phyloP scores from a whole-genome alignment of 2,329 filamentous ascomycete genomes.

The Trichoderma sp. region DNA sequence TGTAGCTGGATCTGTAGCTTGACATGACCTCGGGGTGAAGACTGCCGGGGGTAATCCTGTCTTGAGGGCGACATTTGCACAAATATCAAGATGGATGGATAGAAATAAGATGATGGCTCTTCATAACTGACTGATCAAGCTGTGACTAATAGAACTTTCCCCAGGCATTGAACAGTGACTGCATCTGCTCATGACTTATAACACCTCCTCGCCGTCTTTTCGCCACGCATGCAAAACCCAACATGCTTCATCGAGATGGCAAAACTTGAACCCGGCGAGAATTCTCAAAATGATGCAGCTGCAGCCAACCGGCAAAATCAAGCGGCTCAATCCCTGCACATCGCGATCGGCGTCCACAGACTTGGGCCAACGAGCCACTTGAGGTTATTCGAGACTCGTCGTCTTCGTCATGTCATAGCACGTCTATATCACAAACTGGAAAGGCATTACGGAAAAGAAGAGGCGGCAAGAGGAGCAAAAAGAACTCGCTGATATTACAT shows the following conservation, averaged over 20 bases:
- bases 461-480: not conserved
- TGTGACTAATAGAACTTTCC: not conserved
- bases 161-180: not conserved
- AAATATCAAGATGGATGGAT: not conserved
- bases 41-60: not conserved
- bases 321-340: constrained; percentile 15
- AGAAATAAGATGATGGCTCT: not conserved
- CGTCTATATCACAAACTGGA: not conserved
- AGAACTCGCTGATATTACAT: not conserved
- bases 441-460: not conserved
- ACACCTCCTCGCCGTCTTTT: not conserved
- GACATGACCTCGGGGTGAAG: not conserved
- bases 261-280: not conserved
- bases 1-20: not conserved
- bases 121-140: not conserved
- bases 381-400: not conserved
- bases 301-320: not conserved
- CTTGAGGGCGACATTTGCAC: not conserved
- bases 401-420: constrained; percentile 18
- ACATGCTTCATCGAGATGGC: not conserved
- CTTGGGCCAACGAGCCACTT: not conserved
- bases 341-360: constrained; percentile 9
- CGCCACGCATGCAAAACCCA: not conserved
- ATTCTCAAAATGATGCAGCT: not conserved
- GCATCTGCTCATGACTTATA: not conserved